Percentiles rank a stretch among this genome's conserved stretches.
Conservation (phyloP, 2,329 filamentous ascomycete species). For the Venturia asperata region DNA sequence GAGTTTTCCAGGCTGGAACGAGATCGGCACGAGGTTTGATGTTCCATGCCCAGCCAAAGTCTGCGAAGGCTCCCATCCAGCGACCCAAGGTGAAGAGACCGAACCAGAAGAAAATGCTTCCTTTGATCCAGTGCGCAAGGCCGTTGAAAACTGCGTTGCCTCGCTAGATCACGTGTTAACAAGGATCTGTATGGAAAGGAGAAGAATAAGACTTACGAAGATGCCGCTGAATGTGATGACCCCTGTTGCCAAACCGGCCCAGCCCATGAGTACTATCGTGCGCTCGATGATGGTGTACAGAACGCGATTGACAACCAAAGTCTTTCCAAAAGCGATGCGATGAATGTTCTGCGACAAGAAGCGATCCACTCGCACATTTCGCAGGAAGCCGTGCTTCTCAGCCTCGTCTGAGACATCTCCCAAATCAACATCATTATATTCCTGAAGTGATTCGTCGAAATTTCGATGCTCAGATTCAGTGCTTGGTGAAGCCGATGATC, state of each 20-base stretch:
- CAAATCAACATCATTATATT: conserved; percentile 42
- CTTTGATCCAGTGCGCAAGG: conserved; percentile 89
- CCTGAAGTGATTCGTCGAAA: conserved; percentile 34
- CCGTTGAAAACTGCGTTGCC: conserved; percentile 68
- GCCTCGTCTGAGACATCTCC: conserved; percentile 42
- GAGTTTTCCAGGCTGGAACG: conserved; percentile 55
- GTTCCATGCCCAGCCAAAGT: conserved; percentile 95
- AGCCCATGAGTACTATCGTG: conserved; percentile 60
- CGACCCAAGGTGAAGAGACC: conserved; percentile 79
- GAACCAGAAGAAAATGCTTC: conserved; percentile 91
- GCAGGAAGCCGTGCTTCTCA: conserved; percentile 41
- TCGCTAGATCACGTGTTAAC: conserved; percentile 44
- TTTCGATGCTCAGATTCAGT: conserved; percentile 39
- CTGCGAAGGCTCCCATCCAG: conserved; percentile 83
- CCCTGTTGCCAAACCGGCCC: conserved; percentile 18
- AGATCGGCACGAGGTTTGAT: conserved; percentile 56
- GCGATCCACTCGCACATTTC: conserved; percentile 40
- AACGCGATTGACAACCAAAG: conserved; percentile 52
- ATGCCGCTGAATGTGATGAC: conserved; percentile 19
- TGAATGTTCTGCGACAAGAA: conserved; percentile 50
- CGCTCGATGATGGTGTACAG: conserved; percentile 66
- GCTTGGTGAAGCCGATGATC: conserved; percentile 54
- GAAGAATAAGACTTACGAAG: conserved; percentile 19
- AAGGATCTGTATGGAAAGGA: background rate
- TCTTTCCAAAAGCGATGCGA: conserved; percentile 47